Evolutionary conservation across 148 eudicot genomes (phyloP), one percentile per base, ranked within the genome.

Genomic region (Cornus kousa): DNA sequence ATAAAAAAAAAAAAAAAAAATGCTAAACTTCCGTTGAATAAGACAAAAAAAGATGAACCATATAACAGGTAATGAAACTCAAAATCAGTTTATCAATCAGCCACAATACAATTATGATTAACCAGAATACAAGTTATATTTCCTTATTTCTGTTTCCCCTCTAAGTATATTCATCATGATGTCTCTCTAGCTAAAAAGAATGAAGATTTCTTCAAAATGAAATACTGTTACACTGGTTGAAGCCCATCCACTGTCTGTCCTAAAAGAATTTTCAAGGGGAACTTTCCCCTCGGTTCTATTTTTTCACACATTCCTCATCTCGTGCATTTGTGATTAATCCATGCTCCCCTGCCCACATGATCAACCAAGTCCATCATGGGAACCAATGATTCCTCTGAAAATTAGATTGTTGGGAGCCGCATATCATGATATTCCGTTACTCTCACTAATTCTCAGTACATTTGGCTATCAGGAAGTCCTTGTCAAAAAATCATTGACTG

Each of bases 401-500:
- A 17, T 46, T 46, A 46, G 71, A 67, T 46, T 76, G 40, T 20
- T 2, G 28, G 39, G 31, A 17, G 78, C 37, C 8, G 70, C 71
- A 46, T 7, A 6, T 28, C 28, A 28, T 28, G 28, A 28, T 28
- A n/a, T 33, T n/a, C 14, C 6, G 8, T 4, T 43, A 16, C 48
- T 67, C 65, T 48, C 55, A n/a, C 66, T 13, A 68, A 48, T 68
- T 32, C 66, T 53, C 5, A 13, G 7, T 68, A 68, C 73, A 32
- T 40, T 50, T 50, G 22, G 35, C 82, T 81, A 87, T 20, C 86
- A 83, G 81, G 84, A 68, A 77, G 90, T 79, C 77, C 97, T 89
- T 0, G 99, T 88, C 68, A 95, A 83, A 86, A 95, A 95, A 82
- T 95, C 99, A 66, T 95, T 90, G 74, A 93, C 97, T 46, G 97